Conservation (phyloP, 176 grass and related monocot species). For the Eleusine coracana region DNA sequence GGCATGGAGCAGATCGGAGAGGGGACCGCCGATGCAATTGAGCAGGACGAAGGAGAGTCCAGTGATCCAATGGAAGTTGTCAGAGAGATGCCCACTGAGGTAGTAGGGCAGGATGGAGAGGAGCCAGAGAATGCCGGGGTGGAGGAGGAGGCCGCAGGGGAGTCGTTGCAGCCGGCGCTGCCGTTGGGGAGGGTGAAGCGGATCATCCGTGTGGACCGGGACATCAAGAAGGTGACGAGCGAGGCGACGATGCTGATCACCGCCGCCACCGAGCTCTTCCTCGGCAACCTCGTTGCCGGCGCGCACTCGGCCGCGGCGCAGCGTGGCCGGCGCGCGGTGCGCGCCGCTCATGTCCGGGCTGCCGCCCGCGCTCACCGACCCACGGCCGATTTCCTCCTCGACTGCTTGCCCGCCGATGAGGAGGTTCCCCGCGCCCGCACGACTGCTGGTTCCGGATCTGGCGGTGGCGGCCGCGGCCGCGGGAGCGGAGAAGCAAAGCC, state of each 20-base stretch:
- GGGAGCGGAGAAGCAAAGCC: constrained; percentile 33
- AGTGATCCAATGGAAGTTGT: not conserved
- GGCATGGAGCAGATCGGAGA: not conserved
- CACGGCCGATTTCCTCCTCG: constrained; percentile 80
- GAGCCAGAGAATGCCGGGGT: not conserved
- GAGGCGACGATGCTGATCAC: constrained; percentile 78
- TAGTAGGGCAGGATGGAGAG: not conserved
- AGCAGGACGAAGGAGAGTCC: not conserved
- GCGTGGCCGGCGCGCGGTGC: constrained; percentile 53
- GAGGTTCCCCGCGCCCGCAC: constrained; percentile 30
- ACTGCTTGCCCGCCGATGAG: constrained; percentile 57
- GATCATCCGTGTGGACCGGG: constrained; percentile 81
- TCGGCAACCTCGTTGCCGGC: constrained; percentile 57
- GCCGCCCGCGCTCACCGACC: constrained; percentile 65
- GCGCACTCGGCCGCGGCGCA: constrained; percentile 41
- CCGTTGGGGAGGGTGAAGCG: constrained; percentile 79
- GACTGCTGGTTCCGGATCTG: not conserved
- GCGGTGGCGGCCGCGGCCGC: not conserved
- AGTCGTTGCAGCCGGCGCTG: constrained; percentile 43
- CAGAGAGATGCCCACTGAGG: not conserved
- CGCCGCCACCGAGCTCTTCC: constrained; percentile 78
- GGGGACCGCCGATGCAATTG: not conserved
- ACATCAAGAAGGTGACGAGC: constrained; percentile 77
- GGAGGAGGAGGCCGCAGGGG: not conserved
- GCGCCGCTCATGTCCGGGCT: constrained; percentile 56